Base-by-base conservation (phyloP, 768 basidiomycete species). In the Lactarius pseudohatsudake region DNA sequence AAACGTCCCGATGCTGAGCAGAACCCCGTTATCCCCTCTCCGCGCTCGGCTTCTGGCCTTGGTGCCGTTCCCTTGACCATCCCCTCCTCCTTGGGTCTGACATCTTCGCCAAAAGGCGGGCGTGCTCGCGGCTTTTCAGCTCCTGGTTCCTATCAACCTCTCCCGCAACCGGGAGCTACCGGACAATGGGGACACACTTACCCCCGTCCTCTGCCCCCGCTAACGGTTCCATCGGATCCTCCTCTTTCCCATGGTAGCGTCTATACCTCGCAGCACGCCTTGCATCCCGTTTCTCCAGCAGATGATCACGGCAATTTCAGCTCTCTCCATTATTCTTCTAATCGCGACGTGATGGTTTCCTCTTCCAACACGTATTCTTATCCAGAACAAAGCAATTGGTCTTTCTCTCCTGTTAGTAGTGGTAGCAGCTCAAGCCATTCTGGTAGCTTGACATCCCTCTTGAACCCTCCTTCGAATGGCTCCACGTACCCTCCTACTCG, bases 201-300 rank as follows among this genome's bases (percentile, higher is more conserved):
- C 72, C 86, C 78, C 75, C 85, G 65, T 61, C 69, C 74, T 84
- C 81, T 94, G 59, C 92, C 92, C 34, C 92, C 92, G 32, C 83
- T 94, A 62, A 92, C 88, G 59, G 91, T 93, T 57, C 92, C 92
- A 61, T 87, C 88, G 32, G 90, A 92, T 62, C 82, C 88, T 20
- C 83, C 87, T 65, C 74, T 88, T 65, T 81, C 88, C 72, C 78
- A 81, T 72, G 81, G 76, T 74, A 78, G 88, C 71, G 89, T 89
- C 77, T 82, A 78, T 73, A 83, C 86, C 69, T 83, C 86, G 7
- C 79, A 85, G 13, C 86, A 87, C 70, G 80, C 81, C 47, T 79
- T 89, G 40, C 87, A 90, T 72, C 84, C 88, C 30, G 84, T 90
- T 69, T 84, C 88, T 34, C 86, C 88, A 16, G 80, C 85, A 57